Base-by-base conservation (phyloP, 768 basidiomycete genomes). In the Pholiota conissans region DNA sequence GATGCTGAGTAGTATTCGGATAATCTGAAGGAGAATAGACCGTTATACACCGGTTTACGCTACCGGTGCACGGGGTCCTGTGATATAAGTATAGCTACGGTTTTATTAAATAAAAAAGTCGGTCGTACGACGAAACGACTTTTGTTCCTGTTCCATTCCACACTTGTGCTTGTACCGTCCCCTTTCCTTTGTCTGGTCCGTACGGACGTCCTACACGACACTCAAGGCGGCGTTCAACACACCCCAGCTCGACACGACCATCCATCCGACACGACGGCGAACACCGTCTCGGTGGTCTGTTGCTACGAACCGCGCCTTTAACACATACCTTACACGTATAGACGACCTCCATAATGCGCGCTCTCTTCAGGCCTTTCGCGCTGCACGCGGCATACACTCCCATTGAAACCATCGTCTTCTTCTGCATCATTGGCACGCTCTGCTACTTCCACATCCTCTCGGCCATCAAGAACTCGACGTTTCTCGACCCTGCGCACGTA, bases 381-480 rank as follows among this genome's bases (percentile, higher is more conserved):
- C 80, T 80, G 13, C 86, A 88, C 61, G 86, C 89, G 1, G 88
- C 87, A 14, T 85, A 85, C 70, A 86, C 79, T 4, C 91, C 91
- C 49, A 91, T 93, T 61, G 95, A 98, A 68, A 90, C 90, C 7
- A 93, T 97, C 61, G 94, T 97, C 56, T 84, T 86, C 70, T 90
- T 93, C 77, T 92, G 87, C 71, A 85, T 95, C 66, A 71, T 95
- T 58, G 90, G 91, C 20, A 98, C 97, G 0, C 83, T 98, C 51
- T 90, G 93, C 47, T 98, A 98, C 73, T 97, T 98, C 71, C 94
- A 96, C 67, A 81, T 97, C 63, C 83, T 99, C 59, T 84, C 84
- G 55, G 90, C 91, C 52, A 90, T 98, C 68, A 95, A 95, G 66
- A 87, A 94, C 66, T 93, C 90, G 0, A 81, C 90, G 2, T 91